Conservation (phyloP, 441 rosid genomes). For the Cnidoscolus chayamansa region DNA sequence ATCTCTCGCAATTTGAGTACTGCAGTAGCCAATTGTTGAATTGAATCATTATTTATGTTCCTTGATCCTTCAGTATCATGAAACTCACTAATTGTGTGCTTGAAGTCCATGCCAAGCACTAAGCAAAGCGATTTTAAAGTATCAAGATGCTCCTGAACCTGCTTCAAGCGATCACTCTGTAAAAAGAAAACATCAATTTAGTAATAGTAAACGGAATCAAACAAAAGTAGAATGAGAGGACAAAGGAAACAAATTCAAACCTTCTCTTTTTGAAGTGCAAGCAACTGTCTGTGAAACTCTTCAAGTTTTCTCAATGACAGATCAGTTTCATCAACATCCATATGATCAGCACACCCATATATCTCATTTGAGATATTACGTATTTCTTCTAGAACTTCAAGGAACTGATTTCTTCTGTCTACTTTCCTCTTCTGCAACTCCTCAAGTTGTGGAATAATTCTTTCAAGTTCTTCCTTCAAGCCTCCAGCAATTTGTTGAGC, state of each 20-base stretch:
- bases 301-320: constrained; percentile 83
- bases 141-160: constrained; percentile 59
- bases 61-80: constrained; percentile 52
- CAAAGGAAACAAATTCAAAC: constrained; percentile 30
- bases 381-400: constrained; percentile 59
- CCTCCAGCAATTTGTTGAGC: constrained; percentile 66
- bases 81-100: constrained; percentile 50
- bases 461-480: constrained; percentile 76
- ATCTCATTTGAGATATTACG: constrained; percentile 54
- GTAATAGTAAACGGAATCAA: constrained; percentile 1
- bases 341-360: constrained; percentile 36
- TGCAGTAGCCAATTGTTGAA: constrained; percentile 50
- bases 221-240: neutral
- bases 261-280: constrained; percentile 80
- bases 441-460: constrained; percentile 73
- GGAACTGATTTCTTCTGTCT: constrained; percentile 77
- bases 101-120: constrained; percentile 83
- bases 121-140: constrained; percentile 55
- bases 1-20: constrained; percentile 60
- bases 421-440: constrained; percentile 73
- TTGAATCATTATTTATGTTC: constrained; percentile 58
- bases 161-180: constrained; percentile 73
- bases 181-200: constrained; percentile 19
- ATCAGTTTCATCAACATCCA: constrained; percentile 62
- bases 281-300: constrained; percentile 69